A percentile compares a stretch with the other conserved stretches of the same genome.
phyloP scores from a whole-genome alignment of 192 early-diverging fungal species.

The Podochytrium sp. region DNA sequence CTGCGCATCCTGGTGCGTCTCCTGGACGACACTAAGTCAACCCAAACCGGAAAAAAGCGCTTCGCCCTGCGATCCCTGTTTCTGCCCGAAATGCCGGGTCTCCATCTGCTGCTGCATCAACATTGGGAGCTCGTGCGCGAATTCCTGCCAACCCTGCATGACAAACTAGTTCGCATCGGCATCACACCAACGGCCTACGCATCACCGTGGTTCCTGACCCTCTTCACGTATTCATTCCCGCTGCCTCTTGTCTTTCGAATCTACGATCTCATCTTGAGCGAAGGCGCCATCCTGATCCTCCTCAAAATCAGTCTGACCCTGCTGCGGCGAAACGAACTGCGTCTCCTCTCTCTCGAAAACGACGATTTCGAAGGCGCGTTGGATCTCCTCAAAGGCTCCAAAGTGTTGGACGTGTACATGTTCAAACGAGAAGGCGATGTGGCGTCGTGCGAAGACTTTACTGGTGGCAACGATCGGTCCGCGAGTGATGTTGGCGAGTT shows the following conservation, averaged over 20 bases:
- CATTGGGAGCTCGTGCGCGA: slow-evolving; percentile 80
- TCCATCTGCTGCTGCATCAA: slow-evolving; percentile 84
- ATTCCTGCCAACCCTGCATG: slow-evolving; percentile 77
- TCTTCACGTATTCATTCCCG: slow-evolving; percentile 93
- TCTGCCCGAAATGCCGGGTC: slow-evolving; percentile 80
- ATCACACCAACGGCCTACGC: slow-evolving; percentile 91
- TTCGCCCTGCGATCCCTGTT: slow-evolving; percentile 89
- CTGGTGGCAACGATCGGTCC: no score
- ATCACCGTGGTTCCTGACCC: slow-evolving; percentile 96
- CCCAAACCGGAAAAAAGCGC: neutral
- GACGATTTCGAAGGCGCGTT: slow-evolving; percentile 84
- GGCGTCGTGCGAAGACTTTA: no score
- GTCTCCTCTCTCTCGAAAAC: slow-evolving; percentile 45
- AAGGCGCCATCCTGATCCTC: slow-evolving; percentile 69
- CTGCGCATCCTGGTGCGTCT: slow-evolving; percentile 88
- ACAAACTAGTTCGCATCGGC: slow-evolving; percentile 76
- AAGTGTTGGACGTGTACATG: slow-evolving; percentile 37
- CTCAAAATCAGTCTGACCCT: slow-evolving; percentile 83
- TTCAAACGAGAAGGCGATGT: slow-evolving; percentile 8
- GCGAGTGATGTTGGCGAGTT: no score
- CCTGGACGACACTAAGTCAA: slow-evolving; percentile 62
- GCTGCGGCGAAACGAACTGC: slow-evolving; percentile 76
- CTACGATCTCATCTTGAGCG: slow-evolving; percentile 89
- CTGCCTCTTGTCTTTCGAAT: slow-evolving; percentile 85
- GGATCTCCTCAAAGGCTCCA: slow-evolving; percentile 72